phyloP scores from a whole-genome alignment of 169 alveolate species.

The Amoebophrya sp. region DNA sequence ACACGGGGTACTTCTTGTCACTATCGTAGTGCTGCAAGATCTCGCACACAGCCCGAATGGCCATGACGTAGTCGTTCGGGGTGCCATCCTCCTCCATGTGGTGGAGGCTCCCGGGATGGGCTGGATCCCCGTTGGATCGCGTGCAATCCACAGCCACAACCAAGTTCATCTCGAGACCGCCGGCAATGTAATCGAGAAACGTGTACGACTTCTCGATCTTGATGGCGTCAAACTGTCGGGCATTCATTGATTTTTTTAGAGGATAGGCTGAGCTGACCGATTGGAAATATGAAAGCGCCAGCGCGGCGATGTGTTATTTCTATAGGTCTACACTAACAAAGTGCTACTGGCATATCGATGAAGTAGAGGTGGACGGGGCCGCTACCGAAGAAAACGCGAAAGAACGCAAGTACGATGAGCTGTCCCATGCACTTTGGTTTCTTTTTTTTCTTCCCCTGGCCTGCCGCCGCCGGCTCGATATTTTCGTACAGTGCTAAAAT shows the following conservation, averaged over 20 bases:
- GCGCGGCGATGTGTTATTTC: too few species aligned
- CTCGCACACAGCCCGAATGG: conserved; percentile 42
- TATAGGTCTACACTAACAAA: background rate
- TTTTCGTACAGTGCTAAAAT: conserved; percentile 1
- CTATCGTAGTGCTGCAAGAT: conserved; percentile 50
- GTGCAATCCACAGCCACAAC: conserved; percentile 50
- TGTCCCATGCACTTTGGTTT: background rate
- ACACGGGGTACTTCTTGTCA: conserved; percentile 52
- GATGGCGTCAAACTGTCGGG: background rate
- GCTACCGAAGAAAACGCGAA: background rate
- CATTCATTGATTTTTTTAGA: too few species aligned
- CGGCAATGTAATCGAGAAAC: conserved; percentile 50
- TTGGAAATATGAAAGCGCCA: too few species aligned
- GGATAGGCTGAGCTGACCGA: too few species aligned
- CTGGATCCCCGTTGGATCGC: conserved; percentile 51
- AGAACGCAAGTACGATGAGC: background rate
- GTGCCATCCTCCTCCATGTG: conserved; percentile 11
- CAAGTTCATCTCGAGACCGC: conserved; percentile 46
- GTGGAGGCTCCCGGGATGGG: conserved; percentile 43
- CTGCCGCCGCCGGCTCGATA: background rate
- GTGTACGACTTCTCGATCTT: background rate
- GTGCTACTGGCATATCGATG: background rate
- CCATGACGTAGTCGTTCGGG: conserved; percentile 36
- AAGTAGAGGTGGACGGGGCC: background rate
- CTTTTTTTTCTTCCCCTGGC: background rate